phyloP scores from a whole-genome alignment of 768 basidiomycete species.

The Rhodotorula diobovata region DNA sequence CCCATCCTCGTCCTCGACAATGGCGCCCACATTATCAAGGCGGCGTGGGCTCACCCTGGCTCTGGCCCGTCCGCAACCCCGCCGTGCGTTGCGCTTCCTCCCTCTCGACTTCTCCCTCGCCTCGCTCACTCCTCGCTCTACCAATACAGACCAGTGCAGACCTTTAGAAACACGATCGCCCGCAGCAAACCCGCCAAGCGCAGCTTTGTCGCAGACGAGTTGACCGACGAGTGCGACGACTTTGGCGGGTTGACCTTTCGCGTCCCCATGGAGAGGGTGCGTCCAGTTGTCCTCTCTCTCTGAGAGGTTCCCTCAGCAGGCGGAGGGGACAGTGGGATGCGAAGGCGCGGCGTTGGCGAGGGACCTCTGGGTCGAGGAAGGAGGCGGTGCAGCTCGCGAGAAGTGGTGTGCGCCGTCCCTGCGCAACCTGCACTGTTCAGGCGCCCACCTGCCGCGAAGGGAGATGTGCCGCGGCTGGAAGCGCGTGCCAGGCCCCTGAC shows the following conservation, averaged over 20 bases:
- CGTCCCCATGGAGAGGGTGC: constrained; percentile 80
- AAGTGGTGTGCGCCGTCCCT: too few relatives aligned
- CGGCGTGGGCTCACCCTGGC: constrained; percentile 53
- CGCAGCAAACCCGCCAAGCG: constrained; percentile 76
- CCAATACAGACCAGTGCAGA: constrained; percentile 53
- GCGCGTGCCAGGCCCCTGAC: too few relatives aligned
- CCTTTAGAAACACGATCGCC: constrained; percentile 74
- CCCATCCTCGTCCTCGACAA: constrained; percentile 69
- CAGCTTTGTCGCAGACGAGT: constrained; percentile 81
- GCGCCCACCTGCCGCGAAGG: too few relatives aligned
- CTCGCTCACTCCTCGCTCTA: too few relatives aligned
- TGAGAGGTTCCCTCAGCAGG: too few relatives aligned
- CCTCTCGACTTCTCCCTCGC: background rate
- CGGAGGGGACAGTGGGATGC: too few relatives aligned
- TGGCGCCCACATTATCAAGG: constrained; percentile 77
- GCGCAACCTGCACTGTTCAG: too few relatives aligned
- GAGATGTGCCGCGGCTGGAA: too few relatives aligned
- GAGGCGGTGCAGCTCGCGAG: too few relatives aligned
- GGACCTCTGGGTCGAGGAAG: too few relatives aligned
- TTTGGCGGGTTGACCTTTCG: constrained; percentile 76
- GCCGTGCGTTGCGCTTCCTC: constrained; percentile 46
- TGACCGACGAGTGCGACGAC: constrained; percentile 65
- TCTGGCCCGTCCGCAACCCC: constrained; percentile 36
- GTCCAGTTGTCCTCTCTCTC: constrained; percentile 11
- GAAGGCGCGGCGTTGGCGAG: too few relatives aligned